Base-by-base conservation (phyloP, 495 filamentous ascomycete genomes). In the Penicillium paxilli region DNA sequence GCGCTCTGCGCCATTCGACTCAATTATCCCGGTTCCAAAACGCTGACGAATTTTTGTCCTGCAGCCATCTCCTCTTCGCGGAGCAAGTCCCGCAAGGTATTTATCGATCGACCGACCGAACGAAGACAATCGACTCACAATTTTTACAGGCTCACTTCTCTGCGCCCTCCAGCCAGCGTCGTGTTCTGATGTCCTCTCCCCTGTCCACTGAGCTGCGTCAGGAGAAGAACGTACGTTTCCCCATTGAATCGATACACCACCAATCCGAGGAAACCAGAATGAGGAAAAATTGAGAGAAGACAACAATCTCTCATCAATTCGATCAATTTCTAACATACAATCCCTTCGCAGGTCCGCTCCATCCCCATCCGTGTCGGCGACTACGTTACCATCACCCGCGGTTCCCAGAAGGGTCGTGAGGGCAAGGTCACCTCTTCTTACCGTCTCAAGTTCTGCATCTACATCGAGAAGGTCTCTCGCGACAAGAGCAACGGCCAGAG, bases 291-390 rank as follows among this genome's bases (percentile, higher is more conserved):
- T 22, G 23, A 16, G 32, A 25, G 25, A 16, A 20, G 24, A 26
- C n/a, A 8, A 47, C 19, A 37, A 57, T 54, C 19, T 16, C 2
- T 26, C 16, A 20, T 6, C 33, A 44, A 45, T 10, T 17, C 16
- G 12, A 53, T 51, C 19, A 14, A 22, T 11, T 5, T 48, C 50
- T 55, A 63, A 66, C 63, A 40, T n/a, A n/a, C 47, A 48, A 14
- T 55, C 38, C 40, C 9, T 11, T 49, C 21, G 60, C 65, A 96
- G 90, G 91, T 96, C 75, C 92, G 92, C 78, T 88, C 88, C 66
- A 96, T 98, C 70, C 94, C 94, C 68, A 84, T 98, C 83, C 91
- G 94, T 81, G 95, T 95, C 78, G 93, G 96, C 75, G 94, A 99
- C 78, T 91, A 96, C 78, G 91, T 98, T 64, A 75, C 77, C 67